Conservation (phyloP, 768 basidiomycete genomes). For the Gymnopilus dilepis region DNA sequence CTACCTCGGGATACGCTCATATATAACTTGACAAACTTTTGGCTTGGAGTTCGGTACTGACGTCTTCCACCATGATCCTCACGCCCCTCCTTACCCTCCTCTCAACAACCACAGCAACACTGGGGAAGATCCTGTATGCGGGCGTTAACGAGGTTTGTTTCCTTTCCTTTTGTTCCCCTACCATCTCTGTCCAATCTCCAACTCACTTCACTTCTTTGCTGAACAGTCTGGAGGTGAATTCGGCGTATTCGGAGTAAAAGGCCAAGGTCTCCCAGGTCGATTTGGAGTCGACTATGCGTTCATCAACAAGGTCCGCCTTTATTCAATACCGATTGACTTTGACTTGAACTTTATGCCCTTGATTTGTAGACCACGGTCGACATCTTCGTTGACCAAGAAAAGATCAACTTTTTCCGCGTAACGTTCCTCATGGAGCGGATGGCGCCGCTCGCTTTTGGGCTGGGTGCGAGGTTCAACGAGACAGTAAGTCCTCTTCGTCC, state of each 20-base stretch:
- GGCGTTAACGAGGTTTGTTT: constrained; percentile 48
- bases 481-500: constrained; percentile 33
- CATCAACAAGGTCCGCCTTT: constrained; percentile 46
- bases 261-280: constrained; percentile 48
- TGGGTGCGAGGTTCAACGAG: constrained; percentile 50
- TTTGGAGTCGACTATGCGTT: constrained; percentile 51
- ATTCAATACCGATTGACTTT: neutral
- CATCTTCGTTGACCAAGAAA: constrained; percentile 52
- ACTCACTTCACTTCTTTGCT: neutral
- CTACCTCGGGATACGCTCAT: no score
- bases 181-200: no score
- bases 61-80: constrained; percentile 15
- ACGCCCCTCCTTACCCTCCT: constrained; percentile 19
- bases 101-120: constrained; percentile 17
- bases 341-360: neutral
- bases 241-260: constrained; percentile 44
- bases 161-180: neutral
- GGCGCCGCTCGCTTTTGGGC: constrained; percentile 43
- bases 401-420: constrained; percentile 54
- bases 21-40: no score
- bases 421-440: constrained; percentile 55
- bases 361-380: constrained; percentile 45
- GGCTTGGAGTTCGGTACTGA: no score
- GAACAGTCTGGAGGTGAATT: constrained; percentile 54
- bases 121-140: constrained; percentile 47